Evolutionary conservation across 2,329 filamentous ascomycete species (phyloP), one percentile per base, ranked within the genome.

Genomic region (Emergomyces africanus): DNA sequence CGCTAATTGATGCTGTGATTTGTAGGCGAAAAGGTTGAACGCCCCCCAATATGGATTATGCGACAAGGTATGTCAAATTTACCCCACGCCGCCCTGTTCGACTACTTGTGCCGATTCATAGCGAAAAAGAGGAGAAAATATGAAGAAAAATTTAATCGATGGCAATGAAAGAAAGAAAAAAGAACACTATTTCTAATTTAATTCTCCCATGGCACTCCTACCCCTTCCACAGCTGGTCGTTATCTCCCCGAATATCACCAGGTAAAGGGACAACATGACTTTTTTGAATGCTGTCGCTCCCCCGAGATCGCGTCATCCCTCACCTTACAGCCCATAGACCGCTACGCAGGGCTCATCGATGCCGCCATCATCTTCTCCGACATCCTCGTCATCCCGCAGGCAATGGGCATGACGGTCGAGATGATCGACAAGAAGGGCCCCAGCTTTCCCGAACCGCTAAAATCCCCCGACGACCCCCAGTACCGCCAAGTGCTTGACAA

Each of bases 291-390:
- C 82, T 99, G 94, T 74, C 90, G 94, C 59, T 84, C 86, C 68
- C 90, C 94, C 59, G 90, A 97, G 73, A 86, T 97, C 64, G 90
- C 94, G 56, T 96, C 90, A 37, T 95, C 88, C 44, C 78, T 99
- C 66, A 99, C 94, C 5, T 82, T 99, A 33, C 94, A 99, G 75
- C 94, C 94, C 57, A 86, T 99, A 68, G 90, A 96, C 67, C 90
- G 94, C 57, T 99, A 86, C 71, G 86, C 82, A 48, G 91, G 90
- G 49, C 85, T 99, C 62, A 84, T 99, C 66, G 94, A 99, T 74
- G 92, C 90, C 33, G 91, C 94, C 61, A 99, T 99, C 69, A 99
- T 99, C 74, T 99, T 99, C 80, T 96, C 90, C 59, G 94, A 99
- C 72, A 99, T 99, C 65, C 83, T 99, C 42, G 94, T 99, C 51